A percentile compares a stretch with the other conserved stretches of the same genome.
Conservation (phyloP, 805 yeast genomes). For the Sugiyamaella floridensis region DNA sequence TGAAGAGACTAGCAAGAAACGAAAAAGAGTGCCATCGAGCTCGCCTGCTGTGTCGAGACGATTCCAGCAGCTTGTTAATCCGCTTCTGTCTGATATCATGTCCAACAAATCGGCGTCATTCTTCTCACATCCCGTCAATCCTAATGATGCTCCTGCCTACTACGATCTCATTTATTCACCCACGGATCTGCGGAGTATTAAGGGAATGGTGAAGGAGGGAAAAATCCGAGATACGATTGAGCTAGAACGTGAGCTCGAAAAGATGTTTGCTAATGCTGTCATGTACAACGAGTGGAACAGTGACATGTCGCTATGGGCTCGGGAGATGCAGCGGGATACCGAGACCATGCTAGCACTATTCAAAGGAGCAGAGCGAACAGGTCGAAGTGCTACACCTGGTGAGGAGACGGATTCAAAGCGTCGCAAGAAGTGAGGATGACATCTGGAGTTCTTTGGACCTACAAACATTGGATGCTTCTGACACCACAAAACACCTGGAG, state of each 20-base stretch:
- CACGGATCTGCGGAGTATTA: slow-evolving; percentile 59
- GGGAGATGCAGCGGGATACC: slow-evolving; percentile 65
- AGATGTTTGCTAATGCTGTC: slow-evolving; percentile 78
- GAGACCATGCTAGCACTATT: slow-evolving; percentile 45
- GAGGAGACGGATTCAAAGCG: slow-evolving; percentile 15
- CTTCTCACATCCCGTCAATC: slow-evolving; percentile 62
- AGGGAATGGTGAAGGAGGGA: slow-evolving; percentile 51
- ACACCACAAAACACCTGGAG: no score
- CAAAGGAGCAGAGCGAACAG: slow-evolving; percentile 40
- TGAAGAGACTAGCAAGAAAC: slow-evolving; percentile 5
- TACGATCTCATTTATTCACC: slow-evolving; percentile 55
- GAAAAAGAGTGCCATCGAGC: slow-evolving; percentile 17
- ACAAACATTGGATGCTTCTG: no score
- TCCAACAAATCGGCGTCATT: slow-evolving; percentile 70
- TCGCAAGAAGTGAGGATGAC: slow-evolving; percentile 11
- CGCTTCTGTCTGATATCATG: slow-evolving; percentile 55
- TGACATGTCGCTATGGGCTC: slow-evolving; percentile 54
- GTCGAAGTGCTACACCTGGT: slow-evolving; percentile 14
- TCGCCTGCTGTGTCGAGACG: slow-evolving; percentile 36
- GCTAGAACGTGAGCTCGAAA: slow-evolving; percentile 59
- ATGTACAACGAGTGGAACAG: slow-evolving; percentile 69
- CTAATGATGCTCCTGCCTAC: slow-evolving; percentile 63
- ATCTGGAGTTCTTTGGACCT: no score
- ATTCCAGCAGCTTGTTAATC: slow-evolving; percentile 55
- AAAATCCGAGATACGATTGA: slow-evolving; percentile 43